Evolutionary conservation across 768 basidiomycete species (phyloP), one percentile per base, ranked within the genome.

Genomic region (Mycena galopus): DNA sequence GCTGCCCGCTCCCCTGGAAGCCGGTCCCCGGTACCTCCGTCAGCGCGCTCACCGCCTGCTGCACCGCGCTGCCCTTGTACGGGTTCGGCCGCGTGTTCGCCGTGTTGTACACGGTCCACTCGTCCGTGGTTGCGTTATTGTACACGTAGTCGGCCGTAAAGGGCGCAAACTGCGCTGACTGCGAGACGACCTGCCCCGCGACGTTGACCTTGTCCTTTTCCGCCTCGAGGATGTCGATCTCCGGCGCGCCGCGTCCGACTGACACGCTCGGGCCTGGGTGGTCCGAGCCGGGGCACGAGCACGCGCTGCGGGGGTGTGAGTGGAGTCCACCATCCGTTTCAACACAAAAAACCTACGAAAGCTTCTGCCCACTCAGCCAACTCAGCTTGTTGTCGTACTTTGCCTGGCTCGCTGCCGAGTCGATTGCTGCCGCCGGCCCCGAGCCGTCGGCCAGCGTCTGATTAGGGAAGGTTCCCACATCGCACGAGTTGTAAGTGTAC

Each of bases 151-250:
- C 85, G 56, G 84, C 83, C 35, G 81, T 77, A 77, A 87, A 88
- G 2, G 87, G 87, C 30, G 93, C 93, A 73, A 93, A 90, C 79
- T 94, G 94, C 25, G 88, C 89, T 2, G 88, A 90, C 81, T 94
- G 94, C n/a, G 93, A 94, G 10, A 91, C 91, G 61, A 88, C 87
- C 68, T 88, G 88, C 25, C 88, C 92, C 1, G 75, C 55, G 16
- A 72, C 67, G 67, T 73, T 65, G 56, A 78, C 77, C 71, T 92
- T 92, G 83, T 91, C 88, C 77, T 86, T 86, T 78, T 94, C 91
- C 0, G 91, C 92, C 81, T 96, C 94, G 70, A 95, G 86, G 69
- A 95, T 86, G 79, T 96, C 94, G 77, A 96, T 94, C 81, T 96
- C 94, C 4, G 94, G 94, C 0, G 93, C 90, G 5, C 91, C 91